Conservation (phyloP, 139 green algal species). For the Tetradesmus lagerheimii region DNA sequence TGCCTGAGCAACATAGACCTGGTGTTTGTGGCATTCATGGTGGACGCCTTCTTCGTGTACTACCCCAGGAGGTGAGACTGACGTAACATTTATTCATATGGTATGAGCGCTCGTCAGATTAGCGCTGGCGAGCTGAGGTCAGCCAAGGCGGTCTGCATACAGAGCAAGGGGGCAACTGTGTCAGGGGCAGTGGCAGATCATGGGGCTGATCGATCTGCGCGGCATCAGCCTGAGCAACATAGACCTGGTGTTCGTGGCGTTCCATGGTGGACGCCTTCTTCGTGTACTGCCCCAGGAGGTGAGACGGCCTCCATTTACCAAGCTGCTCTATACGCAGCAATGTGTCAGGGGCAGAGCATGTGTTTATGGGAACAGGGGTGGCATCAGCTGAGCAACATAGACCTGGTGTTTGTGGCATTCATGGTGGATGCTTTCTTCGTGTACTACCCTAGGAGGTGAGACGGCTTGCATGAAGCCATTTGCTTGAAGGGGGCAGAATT, state of each 20-base stretch:
- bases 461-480: too few species aligned
- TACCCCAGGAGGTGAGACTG: conserved; percentile 95
- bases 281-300: conserved; percentile 91
- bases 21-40: conserved; percentile 86
- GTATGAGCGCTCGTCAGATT: too few species aligned
- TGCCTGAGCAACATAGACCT: conserved; percentile 98
- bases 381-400: too few species aligned
- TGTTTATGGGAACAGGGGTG: conserved; percentile 45
- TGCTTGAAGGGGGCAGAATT: too few species aligned
- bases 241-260: conserved; percentile 80
- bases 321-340: too few species aligned
- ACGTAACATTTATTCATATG: too few species aligned
- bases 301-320: neutral
- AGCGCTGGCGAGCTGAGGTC: too few species aligned
- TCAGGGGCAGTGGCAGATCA: too few species aligned
- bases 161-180: too few species aligned
- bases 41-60: conserved; percentile 95
- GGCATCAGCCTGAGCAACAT: conserved; percentile 80
- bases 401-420: conserved; percentile 91
- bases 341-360: too few species aligned
- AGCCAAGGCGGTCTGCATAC: too few species aligned
- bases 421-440: conserved; percentile 96
- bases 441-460: conserved; percentile 94
- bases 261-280: conserved; percentile 98
- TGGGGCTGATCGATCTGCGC: too few species aligned